Evolutionary conservation across 2,329 filamentous ascomycete genomes (phyloP).

Genomic region (Scedosporium minutisporum): DNA sequence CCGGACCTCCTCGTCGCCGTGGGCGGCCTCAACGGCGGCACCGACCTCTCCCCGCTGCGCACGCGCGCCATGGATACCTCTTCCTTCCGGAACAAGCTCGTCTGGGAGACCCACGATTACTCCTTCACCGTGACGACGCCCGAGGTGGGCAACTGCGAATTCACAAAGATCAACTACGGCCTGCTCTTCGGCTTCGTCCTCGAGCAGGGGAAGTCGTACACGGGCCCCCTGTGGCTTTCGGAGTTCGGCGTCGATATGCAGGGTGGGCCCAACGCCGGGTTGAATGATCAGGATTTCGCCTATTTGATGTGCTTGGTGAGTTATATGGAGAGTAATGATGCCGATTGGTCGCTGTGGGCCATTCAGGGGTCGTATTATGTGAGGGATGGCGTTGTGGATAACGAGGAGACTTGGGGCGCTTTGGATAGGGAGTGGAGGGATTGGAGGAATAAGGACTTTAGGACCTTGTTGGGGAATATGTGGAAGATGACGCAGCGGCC

Average conservation of each 20-base stretch:
- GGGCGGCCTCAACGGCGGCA: conserved; percentile 43
- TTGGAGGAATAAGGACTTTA: conserved; percentile 27
- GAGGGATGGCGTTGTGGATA: conserved; percentile 36
- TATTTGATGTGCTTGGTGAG: conserved; percentile 43
- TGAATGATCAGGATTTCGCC: conserved; percentile 31
- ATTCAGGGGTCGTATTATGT: conserved; percentile 51
- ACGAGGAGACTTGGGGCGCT: conserved; percentile 44
- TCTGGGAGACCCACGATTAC: conserved; percentile 53
- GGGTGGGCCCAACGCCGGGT: conserved; percentile 30
- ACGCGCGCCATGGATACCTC: conserved; percentile 30
- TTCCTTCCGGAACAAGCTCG: conserved; percentile 39
- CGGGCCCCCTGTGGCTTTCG: conserved; percentile 45
- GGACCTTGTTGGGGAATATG: conserved; percentile 26
- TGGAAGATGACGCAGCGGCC: conserved; percentile 27
- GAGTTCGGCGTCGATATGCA: conserved; percentile 48
- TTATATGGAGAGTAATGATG: conserved; percentile 45
- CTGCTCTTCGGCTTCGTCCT: conserved; percentile 42
- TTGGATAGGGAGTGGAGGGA: conserved; percentile 31
- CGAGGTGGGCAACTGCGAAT: conserved; percentile 29
- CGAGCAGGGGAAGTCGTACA: conserved; percentile 33
- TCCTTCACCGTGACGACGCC: conserved; percentile 41
- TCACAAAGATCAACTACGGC: conserved; percentile 34
- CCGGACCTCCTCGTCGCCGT: conserved; percentile 43
- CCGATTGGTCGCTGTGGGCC: conserved; percentile 51
- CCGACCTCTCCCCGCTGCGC: conserved; percentile 37